These are phyloP conservation scores for Camillea tinctor DNA, from an alignment of 2,329 filamentous ascomycete species.

Conservation along the genomic window DNA sequence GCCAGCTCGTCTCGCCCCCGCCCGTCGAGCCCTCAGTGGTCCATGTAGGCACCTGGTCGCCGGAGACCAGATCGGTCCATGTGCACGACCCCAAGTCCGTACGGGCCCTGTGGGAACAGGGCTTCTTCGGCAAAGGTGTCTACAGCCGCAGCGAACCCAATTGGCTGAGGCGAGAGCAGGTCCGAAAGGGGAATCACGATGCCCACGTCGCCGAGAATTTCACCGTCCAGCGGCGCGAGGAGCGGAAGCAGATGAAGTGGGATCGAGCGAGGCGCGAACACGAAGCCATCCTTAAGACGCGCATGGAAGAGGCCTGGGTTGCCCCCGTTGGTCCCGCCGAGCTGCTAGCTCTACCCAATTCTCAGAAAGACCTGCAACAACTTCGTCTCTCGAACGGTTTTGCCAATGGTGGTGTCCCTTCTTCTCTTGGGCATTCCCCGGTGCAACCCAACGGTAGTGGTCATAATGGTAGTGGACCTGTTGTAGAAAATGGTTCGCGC, in stretches of 20 bases:
- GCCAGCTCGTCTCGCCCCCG: constrained; percentile 67
- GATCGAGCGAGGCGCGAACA: constrained; percentile 87
- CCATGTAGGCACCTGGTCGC: constrained; percentile 77
- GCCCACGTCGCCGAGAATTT: constrained; percentile 76
- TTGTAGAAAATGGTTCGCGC: neutral
- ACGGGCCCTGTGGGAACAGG: constrained; percentile 87
- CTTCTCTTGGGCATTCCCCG: neutral
- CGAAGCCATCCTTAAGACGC: constrained; percentile 74
- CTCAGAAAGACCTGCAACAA: constrained; percentile 37
- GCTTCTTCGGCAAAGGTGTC: constrained; percentile 94
- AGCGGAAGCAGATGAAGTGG: constrained; percentile 82
- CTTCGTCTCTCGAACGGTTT: constrained; percentile 12
- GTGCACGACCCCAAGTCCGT: constrained; percentile 75
- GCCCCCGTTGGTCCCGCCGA: constrained; percentile 47
- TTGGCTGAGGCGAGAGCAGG: constrained; percentile 83
- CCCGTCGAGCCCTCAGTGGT: constrained; percentile 61
- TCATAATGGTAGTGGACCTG: neutral
- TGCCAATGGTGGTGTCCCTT: constrained; percentile 9
- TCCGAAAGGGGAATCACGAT: constrained; percentile 62
- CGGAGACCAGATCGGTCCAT: constrained; percentile 78
- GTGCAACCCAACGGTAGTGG: neutral
- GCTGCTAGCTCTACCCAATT: constrained; percentile 58
- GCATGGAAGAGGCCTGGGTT: constrained; percentile 44
- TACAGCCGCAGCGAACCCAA: constrained; percentile 92
- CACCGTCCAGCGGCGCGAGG: constrained; percentile 73